These are phyloP conservation scores for Leishmania aethiopica DNA, from an alignment of 208 protist genomes.

Conservation along the genomic window DNA sequence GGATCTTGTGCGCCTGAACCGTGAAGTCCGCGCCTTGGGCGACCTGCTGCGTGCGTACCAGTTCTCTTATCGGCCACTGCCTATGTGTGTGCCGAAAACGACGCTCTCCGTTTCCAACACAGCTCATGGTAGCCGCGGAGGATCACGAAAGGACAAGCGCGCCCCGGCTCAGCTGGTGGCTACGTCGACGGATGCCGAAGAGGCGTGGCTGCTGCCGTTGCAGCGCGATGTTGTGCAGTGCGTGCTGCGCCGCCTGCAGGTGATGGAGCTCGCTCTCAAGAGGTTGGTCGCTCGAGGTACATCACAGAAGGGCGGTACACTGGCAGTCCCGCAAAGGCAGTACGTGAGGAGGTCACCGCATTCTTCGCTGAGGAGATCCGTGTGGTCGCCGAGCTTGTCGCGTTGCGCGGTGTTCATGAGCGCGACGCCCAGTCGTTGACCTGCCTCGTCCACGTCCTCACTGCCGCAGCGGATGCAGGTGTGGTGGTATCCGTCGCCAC, in stretches of 20 bases:
- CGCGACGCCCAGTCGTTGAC: slow-evolving; percentile 12
- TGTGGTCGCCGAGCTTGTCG: slow-evolving; percentile 17
- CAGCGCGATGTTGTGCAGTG: slow-evolving; percentile 11
- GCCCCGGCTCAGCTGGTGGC: slow-evolving; percentile 12
- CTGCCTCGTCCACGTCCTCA: slow-evolving; percentile 17
- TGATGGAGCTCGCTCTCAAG: not conserved
- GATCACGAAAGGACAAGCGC: not conserved
- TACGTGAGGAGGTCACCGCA: not conserved
- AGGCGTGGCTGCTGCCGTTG: slow-evolving; percentile 21
- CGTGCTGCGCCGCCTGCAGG: not conserved
- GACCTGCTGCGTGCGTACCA: slow-evolving; percentile 14
- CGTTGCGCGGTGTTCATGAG: slow-evolving; percentile 9
- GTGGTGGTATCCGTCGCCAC: not conserved
- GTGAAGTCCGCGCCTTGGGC: slow-evolving; percentile 12
- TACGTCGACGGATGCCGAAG: slow-evolving; percentile 11
- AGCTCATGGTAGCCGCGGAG: not conserved
- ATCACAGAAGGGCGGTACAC: not conserved
- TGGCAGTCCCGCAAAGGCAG: not conserved
- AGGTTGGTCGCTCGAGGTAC: not conserved
- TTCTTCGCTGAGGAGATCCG: slow-evolving; percentile 17
- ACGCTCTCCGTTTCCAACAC: not conserved
- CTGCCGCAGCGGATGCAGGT: slow-evolving; percentile 4
- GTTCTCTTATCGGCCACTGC: not conserved
- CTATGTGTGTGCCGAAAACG: not conserved
- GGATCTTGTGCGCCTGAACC: not conserved